These are phyloP conservation scores for Tarenaya hassleriana DNA, from an alignment of 345 rosid genomes.

Conservation along the genomic window DNA sequence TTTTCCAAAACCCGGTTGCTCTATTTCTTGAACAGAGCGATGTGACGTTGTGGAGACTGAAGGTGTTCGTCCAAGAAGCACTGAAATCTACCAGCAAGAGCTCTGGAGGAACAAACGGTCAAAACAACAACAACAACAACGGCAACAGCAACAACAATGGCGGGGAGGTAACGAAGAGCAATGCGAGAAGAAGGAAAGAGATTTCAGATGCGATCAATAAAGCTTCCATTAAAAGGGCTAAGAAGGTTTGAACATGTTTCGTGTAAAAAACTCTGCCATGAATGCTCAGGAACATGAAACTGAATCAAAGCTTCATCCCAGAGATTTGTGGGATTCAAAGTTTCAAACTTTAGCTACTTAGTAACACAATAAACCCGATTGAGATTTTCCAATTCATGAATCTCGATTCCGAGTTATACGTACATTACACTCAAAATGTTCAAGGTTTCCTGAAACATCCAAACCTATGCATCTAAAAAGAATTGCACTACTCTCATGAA, in stretches of 20 bases:
- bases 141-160: conserved; percentile 21
- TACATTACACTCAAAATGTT: too few relatives aligned
- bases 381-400: too few relatives aligned
- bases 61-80: conserved; percentile 62
- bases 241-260: conserved; percentile 28
- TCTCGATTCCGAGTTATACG: too few relatives aligned
- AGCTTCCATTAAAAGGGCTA: conserved; percentile 45
- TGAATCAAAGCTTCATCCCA: too few relatives aligned
- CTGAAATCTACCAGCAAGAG: conserved; percentile 39
- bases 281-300: too few relatives aligned
- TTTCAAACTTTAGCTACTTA: too few relatives aligned
- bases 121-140: conserved; percentile 32
- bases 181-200: conserved; percentile 45
- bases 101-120: conserved; percentile 32
- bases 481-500: too few relatives aligned
- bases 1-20: too few relatives aligned
- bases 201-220: conserved; percentile 40
- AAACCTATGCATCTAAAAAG: too few relatives aligned
- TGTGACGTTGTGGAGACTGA: conserved; percentile 63
- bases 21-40: conserved; percentile 37
- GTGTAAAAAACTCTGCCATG: not conserved
- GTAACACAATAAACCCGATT: too few relatives aligned
- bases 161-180: conserved; percentile 34
- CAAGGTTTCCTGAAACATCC: too few relatives aligned
- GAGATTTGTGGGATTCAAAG: too few relatives aligned